Evolutionary conservation across 257 asterid species (phyloP).

Genomic region (Primulina huaijiensis): DNA sequence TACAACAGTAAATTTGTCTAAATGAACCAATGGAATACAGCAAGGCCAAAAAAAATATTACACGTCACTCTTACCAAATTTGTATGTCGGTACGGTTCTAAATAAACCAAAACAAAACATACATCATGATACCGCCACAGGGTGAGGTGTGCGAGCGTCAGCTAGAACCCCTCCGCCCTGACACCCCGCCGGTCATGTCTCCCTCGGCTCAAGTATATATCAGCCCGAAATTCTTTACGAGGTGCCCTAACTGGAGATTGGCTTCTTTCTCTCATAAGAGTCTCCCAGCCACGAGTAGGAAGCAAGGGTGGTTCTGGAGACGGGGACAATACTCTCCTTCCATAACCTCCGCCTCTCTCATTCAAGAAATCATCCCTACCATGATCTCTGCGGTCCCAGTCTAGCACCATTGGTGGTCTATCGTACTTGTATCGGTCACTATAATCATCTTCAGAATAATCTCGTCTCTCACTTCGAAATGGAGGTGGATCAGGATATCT

Average conservation of each 20-base stretch:
- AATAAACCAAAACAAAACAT: no score
- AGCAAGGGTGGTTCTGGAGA: constrained; percentile 37
- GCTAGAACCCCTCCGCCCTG: neutral
- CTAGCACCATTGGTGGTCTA: constrained; percentile 47
- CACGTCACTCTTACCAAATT: neutral
- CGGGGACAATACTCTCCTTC: constrained; percentile 53
- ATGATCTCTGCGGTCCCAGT: constrained; percentile 62
- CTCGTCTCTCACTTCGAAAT: constrained; percentile 41
- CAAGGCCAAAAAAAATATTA: neutral
- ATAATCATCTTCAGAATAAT: constrained; percentile 45
- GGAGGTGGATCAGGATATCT: constrained; percentile 50
- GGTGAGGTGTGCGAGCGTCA: neutral
- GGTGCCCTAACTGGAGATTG: constrained; percentile 34
- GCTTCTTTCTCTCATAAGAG: constrained; percentile 63
- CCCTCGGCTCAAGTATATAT: neutral
- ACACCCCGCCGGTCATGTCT: neutral
- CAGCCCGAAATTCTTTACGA: neutral
- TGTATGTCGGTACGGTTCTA: neutral
- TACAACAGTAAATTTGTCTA: neutral
- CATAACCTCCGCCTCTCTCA: constrained; percentile 52
- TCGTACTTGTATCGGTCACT: constrained; percentile 58
- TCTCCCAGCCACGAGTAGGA: constrained; percentile 60
- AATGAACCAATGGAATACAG: neutral
- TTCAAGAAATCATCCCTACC: constrained; percentile 52
- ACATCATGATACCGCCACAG: neutral